Evolutionary conservation across 495 filamentous ascomycete species (phyloP).

Genomic region (Aspergillus sparsus): DNA sequence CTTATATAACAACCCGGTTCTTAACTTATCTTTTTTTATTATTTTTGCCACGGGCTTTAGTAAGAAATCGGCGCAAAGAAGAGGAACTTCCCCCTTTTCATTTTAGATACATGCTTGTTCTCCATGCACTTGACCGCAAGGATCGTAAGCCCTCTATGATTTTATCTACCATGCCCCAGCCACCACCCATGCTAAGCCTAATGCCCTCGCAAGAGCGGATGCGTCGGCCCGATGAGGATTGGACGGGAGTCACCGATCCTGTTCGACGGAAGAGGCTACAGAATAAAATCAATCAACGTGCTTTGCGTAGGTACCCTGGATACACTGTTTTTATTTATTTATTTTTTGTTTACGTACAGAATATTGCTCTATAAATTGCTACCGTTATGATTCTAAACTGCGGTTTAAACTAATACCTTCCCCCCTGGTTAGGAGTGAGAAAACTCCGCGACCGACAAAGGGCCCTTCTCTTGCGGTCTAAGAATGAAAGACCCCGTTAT

Average conservation of each 20-base stretch:
- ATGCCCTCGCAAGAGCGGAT: slow-evolving; percentile 8
- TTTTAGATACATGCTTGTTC: no score
- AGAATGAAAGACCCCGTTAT: neutral
- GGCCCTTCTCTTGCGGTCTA: slow-evolving; percentile 2
- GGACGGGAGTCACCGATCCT: slow-evolving; percentile 21
- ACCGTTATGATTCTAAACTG: neutral
- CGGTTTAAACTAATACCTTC: neutral
- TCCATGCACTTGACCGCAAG: no score
- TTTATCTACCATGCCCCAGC: neutral
- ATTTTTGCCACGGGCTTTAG: no score
- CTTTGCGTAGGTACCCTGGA: slow-evolving; percentile 15
- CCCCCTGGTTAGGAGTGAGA: slow-evolving; percentile 9
- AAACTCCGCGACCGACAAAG: slow-evolving; percentile 7
- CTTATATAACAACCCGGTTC: no score
- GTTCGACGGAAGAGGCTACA: slow-evolving; percentile 16
- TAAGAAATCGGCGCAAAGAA: no score
- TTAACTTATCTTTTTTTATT: no score
- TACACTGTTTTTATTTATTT: neutral
- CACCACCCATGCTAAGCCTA: neutral
- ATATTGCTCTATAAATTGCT: no score
- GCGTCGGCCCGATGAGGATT: slow-evolving; percentile 17
- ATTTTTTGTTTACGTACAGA: neutral
- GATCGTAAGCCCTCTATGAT: no score
- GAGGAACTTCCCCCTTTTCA: no score
- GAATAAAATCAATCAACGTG: slow-evolving; percentile 22